phyloP scores from a whole-genome alignment of 129 eudicot genomes.

The Artemisia argyi region DNA sequence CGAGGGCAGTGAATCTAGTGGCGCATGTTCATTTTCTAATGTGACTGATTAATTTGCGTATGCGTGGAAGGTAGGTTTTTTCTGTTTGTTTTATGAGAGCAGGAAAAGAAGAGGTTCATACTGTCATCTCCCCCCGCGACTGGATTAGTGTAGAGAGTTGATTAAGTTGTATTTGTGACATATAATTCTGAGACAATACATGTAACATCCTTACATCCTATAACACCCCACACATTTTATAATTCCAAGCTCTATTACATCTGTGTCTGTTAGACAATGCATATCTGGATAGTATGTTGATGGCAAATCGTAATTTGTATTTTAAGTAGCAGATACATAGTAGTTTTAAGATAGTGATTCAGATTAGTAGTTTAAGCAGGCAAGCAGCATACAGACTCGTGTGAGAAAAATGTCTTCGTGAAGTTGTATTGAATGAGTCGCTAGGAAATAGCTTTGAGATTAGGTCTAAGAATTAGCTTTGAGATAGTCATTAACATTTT shows the following conservation, averaged over 20 bases:
- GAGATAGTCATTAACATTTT: no score
- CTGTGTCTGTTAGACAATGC: no score
- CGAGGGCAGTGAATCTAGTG: conserved; percentile 41
- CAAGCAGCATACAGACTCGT: no score
- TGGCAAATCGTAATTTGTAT: no score
- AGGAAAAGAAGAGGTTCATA: conserved; percentile 11
- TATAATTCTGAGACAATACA: conserved; percentile 12
- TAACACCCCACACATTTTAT: conserved; percentile 1
- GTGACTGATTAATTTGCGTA: background rate
- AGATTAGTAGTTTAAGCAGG: no score
- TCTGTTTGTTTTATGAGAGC: conserved; percentile 16
- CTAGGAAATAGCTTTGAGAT: no score
- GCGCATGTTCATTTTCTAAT: background rate
- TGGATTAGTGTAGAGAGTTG: conserved; percentile 4
- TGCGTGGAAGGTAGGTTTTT: conserved; percentile 3
- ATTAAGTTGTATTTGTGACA: conserved; percentile 19
- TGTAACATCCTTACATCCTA: conserved; percentile 7
- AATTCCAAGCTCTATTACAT: background rate
- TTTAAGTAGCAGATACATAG: no score
- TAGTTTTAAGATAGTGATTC: no score
- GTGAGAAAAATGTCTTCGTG: no score
- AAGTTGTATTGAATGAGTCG: no score
- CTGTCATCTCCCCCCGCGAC: background rate
- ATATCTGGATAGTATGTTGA: no score
- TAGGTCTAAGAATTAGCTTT: no score